These are phyloP conservation scores for Sclerospora graminicola DNA, from an alignment of 352 stramenopile species.

Conservation along the genomic window DNA sequence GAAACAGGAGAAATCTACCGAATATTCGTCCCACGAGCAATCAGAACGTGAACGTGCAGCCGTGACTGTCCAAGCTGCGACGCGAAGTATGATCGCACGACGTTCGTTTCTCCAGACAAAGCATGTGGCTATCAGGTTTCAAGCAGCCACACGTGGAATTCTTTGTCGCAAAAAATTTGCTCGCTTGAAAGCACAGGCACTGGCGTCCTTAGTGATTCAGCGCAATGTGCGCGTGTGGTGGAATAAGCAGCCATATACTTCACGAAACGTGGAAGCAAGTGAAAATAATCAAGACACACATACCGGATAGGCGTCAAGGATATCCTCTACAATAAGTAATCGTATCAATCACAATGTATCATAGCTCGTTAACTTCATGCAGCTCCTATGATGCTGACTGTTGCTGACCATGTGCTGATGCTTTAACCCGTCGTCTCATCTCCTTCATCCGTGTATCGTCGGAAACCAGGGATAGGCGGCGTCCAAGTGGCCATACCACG, in stretches of 20 bases:
- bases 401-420: not conserved
- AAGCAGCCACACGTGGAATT: conserved; percentile 71
- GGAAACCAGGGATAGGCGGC: conserved; percentile 78
- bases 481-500: conserved; percentile 80
- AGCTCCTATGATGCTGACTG: conserved; percentile 3
- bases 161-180: conserved; percentile 82
- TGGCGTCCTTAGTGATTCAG: conserved; percentile 79
- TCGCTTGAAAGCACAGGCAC: conserved; percentile 74
- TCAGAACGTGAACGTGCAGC: conserved; percentile 61
- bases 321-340: conserved; percentile 2
- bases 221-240: conserved; percentile 80
- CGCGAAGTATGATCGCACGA: conserved; percentile 70
- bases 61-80: conserved; percentile 79
- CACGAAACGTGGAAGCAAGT: conserved; percentile 1
- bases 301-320: conserved; percentile 3
- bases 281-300: conserved; percentile 5
- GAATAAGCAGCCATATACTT: conserved; percentile 42
- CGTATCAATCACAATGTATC: conserved; percentile 5
- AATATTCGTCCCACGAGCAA: conserved; percentile 14
- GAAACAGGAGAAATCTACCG: conserved; percentile 25
- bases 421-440: conserved; percentile 14
- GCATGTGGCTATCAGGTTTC: conserved; percentile 81
- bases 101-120: conserved; percentile 77
- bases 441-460: conserved; percentile 67
- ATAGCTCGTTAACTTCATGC: conserved; percentile 5